These are phyloP conservation scores for Globisporangium camurandrum DNA, from an alignment of 352 stramenopile species.

Conservation along the genomic window DNA sequence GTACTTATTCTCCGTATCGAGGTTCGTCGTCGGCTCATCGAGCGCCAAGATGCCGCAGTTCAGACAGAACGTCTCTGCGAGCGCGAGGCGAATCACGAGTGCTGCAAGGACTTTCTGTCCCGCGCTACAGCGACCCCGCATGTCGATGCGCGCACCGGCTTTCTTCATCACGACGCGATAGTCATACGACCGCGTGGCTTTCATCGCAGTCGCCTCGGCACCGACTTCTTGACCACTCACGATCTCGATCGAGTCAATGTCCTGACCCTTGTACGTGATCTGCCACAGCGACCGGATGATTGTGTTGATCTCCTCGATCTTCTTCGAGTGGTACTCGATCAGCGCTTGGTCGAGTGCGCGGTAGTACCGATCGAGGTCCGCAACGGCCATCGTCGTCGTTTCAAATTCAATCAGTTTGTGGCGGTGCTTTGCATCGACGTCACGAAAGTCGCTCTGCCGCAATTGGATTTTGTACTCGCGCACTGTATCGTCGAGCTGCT, in stretches of 20 bases:
- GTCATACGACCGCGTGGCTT: constrained; percentile 89
- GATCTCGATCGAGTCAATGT: constrained; percentile 99
- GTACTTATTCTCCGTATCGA: constrained; percentile 96
- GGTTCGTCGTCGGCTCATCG: constrained; percentile 98
- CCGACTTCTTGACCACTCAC: constrained; percentile 89
- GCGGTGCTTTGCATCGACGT: constrained; percentile 92
- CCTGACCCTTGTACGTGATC: constrained; percentile 98
- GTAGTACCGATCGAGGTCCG: constrained; percentile 97
- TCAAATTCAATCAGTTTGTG: constrained; percentile 94
- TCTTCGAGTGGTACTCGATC: constrained; percentile 96
- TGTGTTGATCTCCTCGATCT: constrained; percentile 99
- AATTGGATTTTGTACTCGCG: constrained; percentile 60
- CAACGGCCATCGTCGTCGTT: constrained; percentile 93
- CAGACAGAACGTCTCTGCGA: constrained; percentile 98
- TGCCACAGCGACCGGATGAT: constrained; percentile 98
- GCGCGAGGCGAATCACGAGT: constrained; percentile 96
- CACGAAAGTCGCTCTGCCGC: constrained; percentile 69
- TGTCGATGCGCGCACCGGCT: constrained; percentile 92
- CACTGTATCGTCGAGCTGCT: constrained; percentile 46
- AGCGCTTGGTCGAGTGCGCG: constrained; percentile 93
- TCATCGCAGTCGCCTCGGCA: constrained; percentile 26
- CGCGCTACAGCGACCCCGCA: constrained; percentile 98
- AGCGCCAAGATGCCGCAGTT: constrained; percentile 98
- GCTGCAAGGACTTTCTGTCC: constrained; percentile 95
- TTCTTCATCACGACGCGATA: constrained; percentile 99